Percentiles rank a stretch among this genome's conserved stretches.
Evolutionary conservation across 495 filamentous ascomycete genomes (phyloP).

Genomic region (Cladorrhinum samala): DNA sequence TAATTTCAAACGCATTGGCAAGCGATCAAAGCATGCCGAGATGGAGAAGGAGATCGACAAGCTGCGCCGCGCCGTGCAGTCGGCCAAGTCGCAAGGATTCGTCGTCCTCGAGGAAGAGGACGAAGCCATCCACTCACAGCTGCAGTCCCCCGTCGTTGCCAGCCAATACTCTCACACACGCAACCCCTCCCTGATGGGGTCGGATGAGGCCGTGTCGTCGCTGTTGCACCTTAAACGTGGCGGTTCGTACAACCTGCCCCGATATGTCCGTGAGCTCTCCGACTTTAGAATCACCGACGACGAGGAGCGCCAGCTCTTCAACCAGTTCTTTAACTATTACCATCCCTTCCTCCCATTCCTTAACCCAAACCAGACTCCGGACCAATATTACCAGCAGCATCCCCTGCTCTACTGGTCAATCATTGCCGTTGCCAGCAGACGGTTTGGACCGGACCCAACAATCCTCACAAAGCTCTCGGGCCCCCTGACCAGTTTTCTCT

Average conservation of each 20-base stretch:
- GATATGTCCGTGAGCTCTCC: conserved; percentile 56
- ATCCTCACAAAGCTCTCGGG: conserved; percentile 64
- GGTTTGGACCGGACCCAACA: conserved; percentile 57
- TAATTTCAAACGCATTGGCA: conserved; percentile 89
- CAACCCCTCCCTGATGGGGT: conserved; percentile 63
- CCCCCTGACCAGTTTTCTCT: conserved; percentile 69
- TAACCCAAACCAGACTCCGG: conserved; percentile 60
- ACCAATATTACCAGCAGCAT: conserved; percentile 67
- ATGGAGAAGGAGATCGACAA: conserved; percentile 82
- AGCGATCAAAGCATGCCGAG: conserved; percentile 83
- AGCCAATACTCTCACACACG: conserved; percentile 50
- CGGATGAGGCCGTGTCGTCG: conserved; percentile 78
- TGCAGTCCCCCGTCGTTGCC: conserved; percentile 52
- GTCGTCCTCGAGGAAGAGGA: conserved; percentile 43
- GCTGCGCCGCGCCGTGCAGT: conserved; percentile 40
- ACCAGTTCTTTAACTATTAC: conserved; percentile 73
- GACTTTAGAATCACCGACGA: conserved; percentile 69
- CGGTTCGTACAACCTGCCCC: conserved; percentile 47
- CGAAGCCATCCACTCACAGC: conserved; percentile 41
- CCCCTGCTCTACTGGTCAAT: conserved; percentile 85
- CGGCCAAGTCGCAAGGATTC: conserved; percentile 45
- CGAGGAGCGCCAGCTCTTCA: conserved; percentile 67
- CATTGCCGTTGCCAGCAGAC: conserved; percentile 72
- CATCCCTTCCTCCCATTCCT: conserved; percentile 84
- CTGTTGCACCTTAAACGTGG: conserved; percentile 65